A percentile compares a stretch with the other conserved stretches of the same genome.
Conservation (phyloP, 176 grass and related monocot species). For the Tuctoria greenei region DNA sequence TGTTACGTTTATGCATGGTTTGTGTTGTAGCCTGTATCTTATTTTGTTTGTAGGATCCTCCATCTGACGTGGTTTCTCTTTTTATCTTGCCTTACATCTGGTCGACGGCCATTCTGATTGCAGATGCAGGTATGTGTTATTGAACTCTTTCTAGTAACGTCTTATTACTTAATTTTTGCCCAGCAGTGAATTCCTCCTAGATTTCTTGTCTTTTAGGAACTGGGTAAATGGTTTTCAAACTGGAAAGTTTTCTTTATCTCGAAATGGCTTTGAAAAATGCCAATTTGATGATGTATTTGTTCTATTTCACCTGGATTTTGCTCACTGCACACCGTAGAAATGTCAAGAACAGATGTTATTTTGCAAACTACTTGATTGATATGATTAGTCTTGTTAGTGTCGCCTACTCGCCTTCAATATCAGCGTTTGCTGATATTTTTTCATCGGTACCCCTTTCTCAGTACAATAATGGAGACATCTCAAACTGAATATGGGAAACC, state of each 20-base stretch:
- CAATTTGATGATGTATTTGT: constrained; percentile 11
- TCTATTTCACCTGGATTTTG: background rate
- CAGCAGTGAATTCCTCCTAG: constrained; percentile 1
- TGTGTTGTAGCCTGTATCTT: background rate
- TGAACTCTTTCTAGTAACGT: background rate
- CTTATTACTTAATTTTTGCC: background rate
- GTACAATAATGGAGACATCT: constrained; percentile 60
- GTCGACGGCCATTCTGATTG: constrained; percentile 14
- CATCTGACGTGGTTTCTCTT: constrained; percentile 28
- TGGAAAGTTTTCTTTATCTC: background rate
- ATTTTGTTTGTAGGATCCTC: background rate
- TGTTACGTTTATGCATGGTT: background rate
- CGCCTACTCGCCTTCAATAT: background rate
- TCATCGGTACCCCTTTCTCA: constrained; percentile 9
- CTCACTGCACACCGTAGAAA: constrained; percentile 8
- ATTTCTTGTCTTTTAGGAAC: background rate
- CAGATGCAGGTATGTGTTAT: constrained; percentile 65
- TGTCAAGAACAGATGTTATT: background rate
- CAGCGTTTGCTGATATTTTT: background rate
- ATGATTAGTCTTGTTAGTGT: background rate
- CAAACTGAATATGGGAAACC: constrained; percentile 47
- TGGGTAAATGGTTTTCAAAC: background rate
- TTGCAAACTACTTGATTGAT: background rate
- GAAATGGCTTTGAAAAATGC: background rate
- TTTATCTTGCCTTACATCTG: constrained; percentile 18